phyloP scores from a whole-genome alignment of 768 basidiomycete species.

The Coprinopsis marcescibilis region DNA sequence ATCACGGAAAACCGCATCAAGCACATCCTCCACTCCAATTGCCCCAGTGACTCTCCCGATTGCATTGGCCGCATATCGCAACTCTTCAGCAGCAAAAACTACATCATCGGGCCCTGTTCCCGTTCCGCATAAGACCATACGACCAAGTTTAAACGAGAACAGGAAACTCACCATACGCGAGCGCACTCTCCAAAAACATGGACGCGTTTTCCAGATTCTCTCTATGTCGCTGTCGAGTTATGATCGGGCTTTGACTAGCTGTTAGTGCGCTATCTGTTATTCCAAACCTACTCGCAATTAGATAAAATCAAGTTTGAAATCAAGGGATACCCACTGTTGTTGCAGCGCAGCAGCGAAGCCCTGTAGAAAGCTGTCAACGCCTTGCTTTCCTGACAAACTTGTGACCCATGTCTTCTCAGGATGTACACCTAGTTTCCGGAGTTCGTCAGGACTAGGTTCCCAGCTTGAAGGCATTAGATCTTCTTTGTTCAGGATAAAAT shows the following conservation, averaged over 20 bases:
- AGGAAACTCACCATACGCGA: conserved; percentile 25
- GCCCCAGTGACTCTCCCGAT: conserved; percentile 81
- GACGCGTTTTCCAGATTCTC: conserved; percentile 65
- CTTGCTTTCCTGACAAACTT: conserved; percentile 57
- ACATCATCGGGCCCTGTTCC: conserved; percentile 57
- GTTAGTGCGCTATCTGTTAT: background rate
- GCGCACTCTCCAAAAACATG: conserved; percentile 56
- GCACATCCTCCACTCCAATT: conserved; percentile 77
- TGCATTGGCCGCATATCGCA: conserved; percentile 78
- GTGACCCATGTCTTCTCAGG: conserved; percentile 42
- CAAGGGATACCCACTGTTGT: conserved; percentile 32
- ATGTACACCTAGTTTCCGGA: background rate
- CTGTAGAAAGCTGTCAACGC: conserved; percentile 53
- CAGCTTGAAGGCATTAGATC: conserved; percentile 39
- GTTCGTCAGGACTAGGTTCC: background rate
- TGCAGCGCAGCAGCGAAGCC: conserved; percentile 50
- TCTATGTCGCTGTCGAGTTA: conserved; percentile 78
- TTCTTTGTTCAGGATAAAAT: conserved; percentile 74
- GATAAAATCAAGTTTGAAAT: background rate
- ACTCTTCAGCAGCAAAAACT: conserved; percentile 80
- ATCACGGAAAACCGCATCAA: conserved; percentile 77
- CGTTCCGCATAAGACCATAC: background rate
- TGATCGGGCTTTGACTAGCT: conserved; percentile 44
- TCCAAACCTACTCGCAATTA: conserved; percentile 1
- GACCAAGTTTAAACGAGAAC: background rate